These are phyloP conservation scores for Pseudogymnoascus sp. DNA, from an alignment of 2,329 filamentous ascomycete species.

Conservation along the genomic window DNA sequence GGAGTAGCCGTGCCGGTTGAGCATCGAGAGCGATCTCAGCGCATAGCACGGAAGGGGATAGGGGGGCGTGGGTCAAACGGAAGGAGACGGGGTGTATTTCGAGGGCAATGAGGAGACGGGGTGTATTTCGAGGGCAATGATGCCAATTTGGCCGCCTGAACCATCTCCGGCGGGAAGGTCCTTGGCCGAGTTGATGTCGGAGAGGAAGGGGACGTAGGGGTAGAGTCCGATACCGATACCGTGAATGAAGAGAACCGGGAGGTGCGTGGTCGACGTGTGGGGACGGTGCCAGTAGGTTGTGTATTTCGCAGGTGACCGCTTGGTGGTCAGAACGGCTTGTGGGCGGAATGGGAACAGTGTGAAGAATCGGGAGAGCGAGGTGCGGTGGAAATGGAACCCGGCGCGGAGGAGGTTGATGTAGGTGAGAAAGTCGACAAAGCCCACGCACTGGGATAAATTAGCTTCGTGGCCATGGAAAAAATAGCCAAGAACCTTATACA, in stretches of 20 bases:
- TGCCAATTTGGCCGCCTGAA: conserved; percentile 45
- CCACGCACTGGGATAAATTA: conserved; percentile 24
- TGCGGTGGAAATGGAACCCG: conserved; percentile 44
- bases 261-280: conserved; percentile 50
- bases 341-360: conserved; percentile 49
- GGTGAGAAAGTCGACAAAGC: conserved; percentile 31
- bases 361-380: conserved; percentile 36
- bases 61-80: conserved; percentile 45
- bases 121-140: conserved; percentile 53
- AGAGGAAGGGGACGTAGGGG: conserved; percentile 49
- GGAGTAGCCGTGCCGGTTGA: conserved; percentile 44
- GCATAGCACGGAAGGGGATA: conserved; percentile 42
- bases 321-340: conserved; percentile 39
- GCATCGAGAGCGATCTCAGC: conserved; percentile 46
- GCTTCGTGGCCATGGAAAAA: not conserved
- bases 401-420: conserved; percentile 34
- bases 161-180: conserved; percentile 21
- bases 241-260: conserved; percentile 56
- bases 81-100: conserved; percentile 55
- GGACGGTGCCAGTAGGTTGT: conserved; percentile 55
- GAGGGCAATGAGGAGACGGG: conserved; percentile 51
- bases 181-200: conserved; percentile 38
- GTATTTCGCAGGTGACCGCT: conserved; percentile 39
- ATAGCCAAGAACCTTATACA: conserved; percentile 18
- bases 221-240: conserved; percentile 56